phyloP scores from a whole-genome alignment of 1,139 yeast species.

The Hyphopichia khmerensis region DNA sequence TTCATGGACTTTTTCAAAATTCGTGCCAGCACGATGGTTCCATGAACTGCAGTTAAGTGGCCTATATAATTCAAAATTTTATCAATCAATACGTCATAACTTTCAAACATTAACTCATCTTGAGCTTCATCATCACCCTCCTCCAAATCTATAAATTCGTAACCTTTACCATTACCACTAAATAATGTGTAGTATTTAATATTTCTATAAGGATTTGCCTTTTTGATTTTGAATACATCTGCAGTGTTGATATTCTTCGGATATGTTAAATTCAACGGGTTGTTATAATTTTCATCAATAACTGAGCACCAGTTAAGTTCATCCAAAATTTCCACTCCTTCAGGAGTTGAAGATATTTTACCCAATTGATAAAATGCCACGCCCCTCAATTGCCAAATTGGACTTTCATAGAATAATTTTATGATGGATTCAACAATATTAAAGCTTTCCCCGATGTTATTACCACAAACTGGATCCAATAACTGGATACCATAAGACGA shows the following conservation, averaged over 20 bases:
- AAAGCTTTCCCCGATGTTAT: slow-evolving; percentile 53
- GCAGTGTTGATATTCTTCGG: slow-evolving; percentile 32
- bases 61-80: slow-evolving; percentile 49
- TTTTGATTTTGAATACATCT: slow-evolving; percentile 23
- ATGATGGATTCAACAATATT: slow-evolving; percentile 44
- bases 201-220: slow-evolving; percentile 33
- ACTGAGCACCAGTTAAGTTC: slow-evolving; percentile 76
- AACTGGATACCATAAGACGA: slow-evolving; percentile 66
- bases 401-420: slow-evolving; percentile 39
- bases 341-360: slow-evolving; percentile 65
- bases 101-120: slow-evolving; percentile 15
- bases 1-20: slow-evolving; percentile 67
- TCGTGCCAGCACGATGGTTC: slow-evolving; percentile 28
- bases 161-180: slow-evolving; percentile 12
- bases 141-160: slow-evolving; percentile 8
- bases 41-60: slow-evolving; percentile 61
- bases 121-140: slow-evolving; percentile 11
- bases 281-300: slow-evolving; percentile 44
- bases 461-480: slow-evolving; percentile 51
- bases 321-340: slow-evolving; percentile 85
- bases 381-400: slow-evolving; percentile 66
- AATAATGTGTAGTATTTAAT: slow-evolving; percentile 29
- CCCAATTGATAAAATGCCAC: slow-evolving; percentile 81
- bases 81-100: slow-evolving; percentile 27
- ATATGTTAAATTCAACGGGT: slow-evolving; percentile 56